Conservation (phyloP, 2,329 filamentous ascomycete genomes). For the Colletotrichum somersetense region DNA sequence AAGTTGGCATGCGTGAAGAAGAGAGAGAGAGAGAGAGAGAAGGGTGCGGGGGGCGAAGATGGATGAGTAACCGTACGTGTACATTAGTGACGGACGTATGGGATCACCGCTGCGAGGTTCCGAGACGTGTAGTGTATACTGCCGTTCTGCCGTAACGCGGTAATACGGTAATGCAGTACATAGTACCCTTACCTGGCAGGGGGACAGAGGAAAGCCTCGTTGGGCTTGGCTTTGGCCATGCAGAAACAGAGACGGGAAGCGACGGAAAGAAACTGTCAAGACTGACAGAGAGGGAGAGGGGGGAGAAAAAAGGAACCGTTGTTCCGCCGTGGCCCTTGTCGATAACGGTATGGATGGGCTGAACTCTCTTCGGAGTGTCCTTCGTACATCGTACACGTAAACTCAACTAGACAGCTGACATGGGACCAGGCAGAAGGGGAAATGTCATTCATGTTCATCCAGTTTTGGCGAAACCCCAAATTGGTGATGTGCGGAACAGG, state of each 20-base stretch:
- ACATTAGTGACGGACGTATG: constrained; percentile 6
- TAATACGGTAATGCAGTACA: no score
- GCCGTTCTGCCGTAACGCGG: no score
- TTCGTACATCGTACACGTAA: no score
- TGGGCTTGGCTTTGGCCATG: no score
- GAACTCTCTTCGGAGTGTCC: not conserved
- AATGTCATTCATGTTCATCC: not conserved
- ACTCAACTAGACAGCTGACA: no score
- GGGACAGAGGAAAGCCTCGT: no score
- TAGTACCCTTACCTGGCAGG: not conserved
- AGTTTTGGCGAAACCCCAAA: not conserved
- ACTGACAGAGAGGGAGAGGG: no score
- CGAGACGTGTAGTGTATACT: not conserved
- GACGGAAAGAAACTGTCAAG: no score
- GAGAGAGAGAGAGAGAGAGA: no score
- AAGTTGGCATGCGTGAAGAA: no score
- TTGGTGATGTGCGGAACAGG: not conserved
- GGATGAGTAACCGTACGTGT: constrained; percentile 12
- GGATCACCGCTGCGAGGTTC: not conserved
- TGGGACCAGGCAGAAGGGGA: not conserved
- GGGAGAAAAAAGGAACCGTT: not conserved
- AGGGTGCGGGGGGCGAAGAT: not conserved
- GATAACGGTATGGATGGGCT: not conserved
- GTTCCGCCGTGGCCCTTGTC: constrained; percentile 12
- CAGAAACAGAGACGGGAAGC: no score